A percentile compares a stretch with the other conserved stretches of the same genome.
Conservation (phyloP, 202 grass and related monocot genomes). For the Musa balbisiana region DNA sequence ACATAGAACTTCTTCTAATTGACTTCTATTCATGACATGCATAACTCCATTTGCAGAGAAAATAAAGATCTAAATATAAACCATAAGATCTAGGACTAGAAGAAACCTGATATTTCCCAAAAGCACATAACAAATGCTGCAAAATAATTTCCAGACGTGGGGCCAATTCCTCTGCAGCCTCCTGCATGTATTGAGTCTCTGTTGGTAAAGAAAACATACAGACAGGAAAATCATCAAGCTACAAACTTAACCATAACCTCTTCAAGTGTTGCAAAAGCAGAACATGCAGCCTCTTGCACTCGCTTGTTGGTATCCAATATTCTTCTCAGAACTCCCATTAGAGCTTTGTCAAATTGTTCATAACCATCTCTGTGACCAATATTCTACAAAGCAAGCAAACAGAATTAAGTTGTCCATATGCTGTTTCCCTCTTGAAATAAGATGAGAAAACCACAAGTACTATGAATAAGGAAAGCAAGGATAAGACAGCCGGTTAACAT, state of each 20-base stretch:
- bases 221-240: background rate
- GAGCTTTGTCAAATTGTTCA: constrained; percentile 94
- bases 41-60: no score
- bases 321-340: constrained; percentile 81
- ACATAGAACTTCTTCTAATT: background rate
- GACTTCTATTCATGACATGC: no score
- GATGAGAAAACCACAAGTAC: background rate
- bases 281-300: constrained; percentile 97
- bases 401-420: background rate
- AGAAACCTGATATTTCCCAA: constrained; percentile 97
- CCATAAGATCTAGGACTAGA: constrained; percentile 23
- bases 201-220: background rate
- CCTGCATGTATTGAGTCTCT: constrained; percentile 40
- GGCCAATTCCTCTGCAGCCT: constrained; percentile 79
- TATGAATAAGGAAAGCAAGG: background rate
- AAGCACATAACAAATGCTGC: constrained; percentile 91
- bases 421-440: background rate
- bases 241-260: constrained; percentile 47
- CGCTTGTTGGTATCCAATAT: constrained; percentile 95
- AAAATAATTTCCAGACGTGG: constrained; percentile 78
- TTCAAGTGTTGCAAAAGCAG: constrained; percentile 97
- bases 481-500: no score
- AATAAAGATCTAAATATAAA: background rate
- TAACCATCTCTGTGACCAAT: constrained; percentile 58
- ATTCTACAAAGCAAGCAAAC: constrained; percentile 43